Base-by-base conservation (phyloP, 352 stramenopile species). In the Halophytophthora polymorphica region DNA sequence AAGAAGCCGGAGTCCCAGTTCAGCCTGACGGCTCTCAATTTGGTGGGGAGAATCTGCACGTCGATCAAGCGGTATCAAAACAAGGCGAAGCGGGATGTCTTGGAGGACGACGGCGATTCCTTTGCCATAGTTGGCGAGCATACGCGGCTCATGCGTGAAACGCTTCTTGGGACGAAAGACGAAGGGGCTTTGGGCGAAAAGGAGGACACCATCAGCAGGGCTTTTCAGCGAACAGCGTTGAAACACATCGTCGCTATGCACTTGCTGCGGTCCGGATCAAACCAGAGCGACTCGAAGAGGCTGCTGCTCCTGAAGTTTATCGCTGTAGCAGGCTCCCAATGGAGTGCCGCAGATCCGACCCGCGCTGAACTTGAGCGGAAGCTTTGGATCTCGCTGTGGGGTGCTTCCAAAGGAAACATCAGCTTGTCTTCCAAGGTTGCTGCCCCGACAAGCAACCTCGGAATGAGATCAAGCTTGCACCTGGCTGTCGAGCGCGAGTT, bases 1-100 rank as follows among this genome's bases (percentile, higher is more conserved):
- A 91, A 75, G 21, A 91, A 83, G 19, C 58, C 79, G 17, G 82
- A 93, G 43, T 78, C 76, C 3, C 71, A 90, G 51, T 70, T 80
- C 39, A 86, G 59, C 22, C 40, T 93, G 34, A 71, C 73, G 23
- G 81, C 86, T 12, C 65, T 95, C 2, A 79, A 74, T 23, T 62
- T 91, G 22, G 51, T 92, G 6, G 86, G 83, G 25, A 88, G 83
- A 44, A 91, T 95, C 44, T 93, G 80, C 38, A 62, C 80, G 21
- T 67, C 73, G 4, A 91, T 95, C 50, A 87, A 85, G 48, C 60
- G 45, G 34, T 73, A 83, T 37, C 62, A 88, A 45, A 82, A 66
- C 11, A 35, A 46, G 23, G 71, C 58, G 33, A 34, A 28, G 6
- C 63, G 59, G 3, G 71, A 72, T 48, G 25, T 43, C 8, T 19